Percentiles rank a stretch among this genome's conserved stretches.
Evolutionary conservation across 2,329 filamentous ascomycete genomes (phyloP).

Genomic region (Fusarium liriodendri): DNA sequence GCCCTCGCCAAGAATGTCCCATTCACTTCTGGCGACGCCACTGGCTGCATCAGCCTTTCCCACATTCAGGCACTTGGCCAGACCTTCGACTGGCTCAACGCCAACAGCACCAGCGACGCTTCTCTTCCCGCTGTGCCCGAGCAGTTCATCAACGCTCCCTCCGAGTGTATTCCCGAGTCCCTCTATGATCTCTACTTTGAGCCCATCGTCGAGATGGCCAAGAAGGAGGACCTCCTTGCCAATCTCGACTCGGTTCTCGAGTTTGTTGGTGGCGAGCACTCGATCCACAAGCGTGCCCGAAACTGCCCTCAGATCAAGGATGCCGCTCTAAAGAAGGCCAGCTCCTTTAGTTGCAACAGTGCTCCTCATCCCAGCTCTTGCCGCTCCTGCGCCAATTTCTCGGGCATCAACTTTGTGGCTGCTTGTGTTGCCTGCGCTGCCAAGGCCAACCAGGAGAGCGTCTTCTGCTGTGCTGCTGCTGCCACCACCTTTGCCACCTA

Average conservation of each 20-base stretch:
- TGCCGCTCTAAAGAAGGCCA: not conserved
- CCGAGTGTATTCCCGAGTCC: constrained; percentile 20
- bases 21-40: constrained; percentile 1
- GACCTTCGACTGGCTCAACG: constrained; percentile 12
- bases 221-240: constrained; percentile 21
- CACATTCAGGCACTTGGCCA: constrained; percentile 26
- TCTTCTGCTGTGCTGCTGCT: constrained; percentile 27
- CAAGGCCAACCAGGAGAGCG: constrained; percentile 23
- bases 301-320: constrained; percentile 19
- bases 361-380: constrained; percentile 13
- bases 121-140: constrained; percentile 10
- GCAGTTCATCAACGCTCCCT: constrained; percentile 14
- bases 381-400: constrained; percentile 22
- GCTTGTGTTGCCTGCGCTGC: constrained; percentile 23
- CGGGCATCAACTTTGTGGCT: constrained; percentile 20
- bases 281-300: constrained; percentile 10
- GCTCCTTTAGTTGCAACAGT: constrained; percentile 18
- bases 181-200: constrained; percentile 29
- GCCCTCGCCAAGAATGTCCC: constrained; percentile 7
- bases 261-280: not conserved
- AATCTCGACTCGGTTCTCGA: constrained; percentile 2
- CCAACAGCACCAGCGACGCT: not conserved
- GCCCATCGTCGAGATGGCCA: constrained; percentile 23
- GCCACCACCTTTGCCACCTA: constrained; percentile 21
- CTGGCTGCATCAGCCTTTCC: constrained; percentile 15